Evolutionary conservation across 352 stramenopile genomes (phyloP).

Genomic region (Phytophthora litchii): DNA sequence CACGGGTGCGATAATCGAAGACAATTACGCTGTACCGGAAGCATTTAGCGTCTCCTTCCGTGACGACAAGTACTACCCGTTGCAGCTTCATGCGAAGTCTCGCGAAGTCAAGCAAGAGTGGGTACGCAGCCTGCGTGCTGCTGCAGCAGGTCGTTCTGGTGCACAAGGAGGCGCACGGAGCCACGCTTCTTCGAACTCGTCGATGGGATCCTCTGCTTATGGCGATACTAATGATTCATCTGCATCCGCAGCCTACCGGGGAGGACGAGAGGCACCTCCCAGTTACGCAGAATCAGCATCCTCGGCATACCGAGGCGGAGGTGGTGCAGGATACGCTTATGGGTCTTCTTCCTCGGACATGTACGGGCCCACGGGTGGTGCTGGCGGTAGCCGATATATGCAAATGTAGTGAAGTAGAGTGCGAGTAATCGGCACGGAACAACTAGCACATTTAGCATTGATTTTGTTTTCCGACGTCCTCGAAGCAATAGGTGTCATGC

Average conservation of each 20-base stretch:
- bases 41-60: slow-evolving; percentile 84
- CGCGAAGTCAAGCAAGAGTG: slow-evolving; percentile 79
- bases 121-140: slow-evolving; percentile 75
- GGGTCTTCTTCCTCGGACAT: slow-evolving; percentile 35
- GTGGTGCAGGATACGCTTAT: slow-evolving; percentile 16
- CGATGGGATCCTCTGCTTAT: slow-evolving; percentile 27
- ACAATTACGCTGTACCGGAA: slow-evolving; percentile 78
- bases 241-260: slow-evolving; percentile 15
- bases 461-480: slow-evolving; percentile 12
- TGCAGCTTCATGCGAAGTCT: slow-evolving; percentile 86
- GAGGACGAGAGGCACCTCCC: slow-evolving; percentile 14
- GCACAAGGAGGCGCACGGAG: slow-evolving; percentile 22
- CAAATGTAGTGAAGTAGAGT: slow-evolving; percentile 45
- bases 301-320: slow-evolving; percentile 24
- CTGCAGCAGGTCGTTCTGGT: slow-evolving; percentile 35
- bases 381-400: slow-evolving; percentile 45
- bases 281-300: slow-evolving; percentile 29
- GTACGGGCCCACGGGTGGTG: slow-evolving; percentile 32
- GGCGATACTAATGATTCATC: slow-evolving; percentile 20
- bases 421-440: slow-evolving; percentile 9
- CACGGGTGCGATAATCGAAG: slow-evolving; percentile 73
- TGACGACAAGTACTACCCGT: slow-evolving; percentile 80
- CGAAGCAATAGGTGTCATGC: slow-evolving; percentile 3
- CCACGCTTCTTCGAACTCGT: slow-evolving; percentile 36
- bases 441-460: slow-evolving; percentile 18